Evolutionary conservation across 495 filamentous ascomycete species (phyloP).

Genomic region (Xylaria grammica): DNA sequence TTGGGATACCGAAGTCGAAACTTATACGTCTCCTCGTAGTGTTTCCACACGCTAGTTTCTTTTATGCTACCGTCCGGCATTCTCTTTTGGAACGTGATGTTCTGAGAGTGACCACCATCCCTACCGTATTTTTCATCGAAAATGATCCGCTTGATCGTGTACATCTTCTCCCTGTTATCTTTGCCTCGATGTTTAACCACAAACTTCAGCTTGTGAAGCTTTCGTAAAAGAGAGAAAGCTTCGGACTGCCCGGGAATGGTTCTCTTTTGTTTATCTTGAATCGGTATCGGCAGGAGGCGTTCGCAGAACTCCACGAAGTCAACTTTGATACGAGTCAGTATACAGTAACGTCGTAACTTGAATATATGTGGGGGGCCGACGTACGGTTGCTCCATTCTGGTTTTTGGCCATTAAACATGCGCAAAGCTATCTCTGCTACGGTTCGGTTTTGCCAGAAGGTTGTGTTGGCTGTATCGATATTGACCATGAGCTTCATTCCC

Average conservation of each 20-base stretch:
- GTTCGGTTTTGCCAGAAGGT: conserved; percentile 67
- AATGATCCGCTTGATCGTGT: conserved; percentile 66
- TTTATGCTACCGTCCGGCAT: conserved; percentile 53
- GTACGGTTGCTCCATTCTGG: conserved; percentile 22
- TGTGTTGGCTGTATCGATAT: conserved; percentile 81
- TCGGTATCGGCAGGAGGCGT: not conserved
- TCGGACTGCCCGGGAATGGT: conserved; percentile 36
- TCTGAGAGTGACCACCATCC: conserved; percentile 57
- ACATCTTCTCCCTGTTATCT: conserved; percentile 50
- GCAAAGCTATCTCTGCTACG: conserved; percentile 35
- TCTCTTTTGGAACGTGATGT: conserved; percentile 62
- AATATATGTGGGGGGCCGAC: not conserved
- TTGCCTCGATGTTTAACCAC: conserved; percentile 63
- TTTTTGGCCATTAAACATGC: conserved; percentile 23
- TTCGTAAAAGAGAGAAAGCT: conserved; percentile 56
- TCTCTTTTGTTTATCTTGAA: not conserved
- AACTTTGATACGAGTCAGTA: not conserved
- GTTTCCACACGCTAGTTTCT: conserved; percentile 62
- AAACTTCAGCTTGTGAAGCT: conserved; percentile 69
- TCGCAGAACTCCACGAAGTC: not conserved
- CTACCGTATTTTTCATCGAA: conserved; percentile 38
- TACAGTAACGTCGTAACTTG: not conserved
- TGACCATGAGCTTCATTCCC: conserved; percentile 63
- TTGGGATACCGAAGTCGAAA: conserved; percentile 53
- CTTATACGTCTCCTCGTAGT: conserved; percentile 72